Evolutionary conservation across 2,329 filamentous ascomycete genomes (phyloP), one percentile per base, ranked within the genome.

Genomic region (Amesomyces nigricolor): DNA sequence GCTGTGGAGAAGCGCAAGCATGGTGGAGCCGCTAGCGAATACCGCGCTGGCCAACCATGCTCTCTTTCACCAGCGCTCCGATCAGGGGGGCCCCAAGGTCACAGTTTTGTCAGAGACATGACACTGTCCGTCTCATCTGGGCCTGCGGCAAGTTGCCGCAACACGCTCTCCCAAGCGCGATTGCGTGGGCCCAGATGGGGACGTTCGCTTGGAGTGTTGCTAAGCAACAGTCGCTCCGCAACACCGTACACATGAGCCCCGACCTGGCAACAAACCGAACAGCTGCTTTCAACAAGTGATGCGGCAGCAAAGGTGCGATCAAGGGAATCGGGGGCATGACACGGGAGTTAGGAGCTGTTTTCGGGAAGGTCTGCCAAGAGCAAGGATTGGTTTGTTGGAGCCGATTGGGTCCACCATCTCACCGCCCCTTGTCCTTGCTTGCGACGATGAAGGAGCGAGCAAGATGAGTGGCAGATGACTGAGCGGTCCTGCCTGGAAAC

Each of bases 401-500:
- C 32, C 35, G 53, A 48, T 53, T 39, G 56, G 58, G 51, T 54
- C 58, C 54, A 45, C 54, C 40, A 43, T 37, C 57, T 61, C 63
- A 63, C 61, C 60, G 63, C 62, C 61, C 61, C 63, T 61, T 62
- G 58, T 61, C 61, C 59, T 30, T 63, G 61, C 60, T 53, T 37
- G 17, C 53, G 55, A 19, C 35, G 30, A 40, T 29, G 51, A 49
- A 39, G 43, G 30, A 52, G 51, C 47, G 44, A 32, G 55, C 55
- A 50, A 32, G 39, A 54, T 54, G 47, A 51, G 47, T 55, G 53
- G 51, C 55, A 59, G 50, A 51, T 47, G 54, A 60, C 46, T 47
- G 45, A 46, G 39, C 39, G 42, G 46, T 38, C 47, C 46, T 51
- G 56, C 49, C 49, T 57, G 57, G 54, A 48, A 58, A 57, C 47